These are phyloP conservation scores for Cladosporium colombiae DNA, from an alignment of 2,329 filamentous ascomycete genomes.

Conservation along the genomic window DNA sequence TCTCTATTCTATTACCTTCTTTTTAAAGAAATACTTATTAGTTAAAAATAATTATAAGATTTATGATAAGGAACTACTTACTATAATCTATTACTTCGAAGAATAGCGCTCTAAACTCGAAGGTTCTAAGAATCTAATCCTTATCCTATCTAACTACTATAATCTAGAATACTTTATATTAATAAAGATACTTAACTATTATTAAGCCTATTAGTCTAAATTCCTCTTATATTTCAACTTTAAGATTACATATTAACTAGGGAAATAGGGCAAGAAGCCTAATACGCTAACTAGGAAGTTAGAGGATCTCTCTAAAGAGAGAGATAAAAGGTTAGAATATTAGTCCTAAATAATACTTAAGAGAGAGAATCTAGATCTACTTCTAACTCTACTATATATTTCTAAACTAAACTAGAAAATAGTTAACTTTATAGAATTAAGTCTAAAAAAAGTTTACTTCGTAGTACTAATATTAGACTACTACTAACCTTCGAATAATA, in stretches of 20 bases:
- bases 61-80: constrained; percentile 21
- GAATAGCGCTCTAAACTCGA: not conserved
- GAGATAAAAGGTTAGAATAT: no score
- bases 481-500: no score
- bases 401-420: no score
- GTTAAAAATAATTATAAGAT: constrained; percentile 23
- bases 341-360: no score
- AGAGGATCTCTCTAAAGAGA: no score
- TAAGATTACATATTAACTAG: not conserved
- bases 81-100: not conserved
- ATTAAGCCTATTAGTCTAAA: not conserved
- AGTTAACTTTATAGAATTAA: no score
- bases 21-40: constrained; percentile 22
- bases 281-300: not conserved
- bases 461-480: no score
- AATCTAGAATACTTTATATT: not conserved
- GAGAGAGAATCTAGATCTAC: no score
- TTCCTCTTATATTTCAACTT: not conserved
- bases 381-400: no score
- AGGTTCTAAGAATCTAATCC: not conserved
- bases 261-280: not conserved
- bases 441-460: no score
- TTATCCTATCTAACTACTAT: not conserved
- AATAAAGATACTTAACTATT: not conserved
- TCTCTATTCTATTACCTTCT: constrained; percentile 16